A percentile compares a stretch with the other conserved stretches of the same genome.
phyloP scores from a whole-genome alignment of 306 rosid genomes.

The Inga leiocalycina region DNA sequence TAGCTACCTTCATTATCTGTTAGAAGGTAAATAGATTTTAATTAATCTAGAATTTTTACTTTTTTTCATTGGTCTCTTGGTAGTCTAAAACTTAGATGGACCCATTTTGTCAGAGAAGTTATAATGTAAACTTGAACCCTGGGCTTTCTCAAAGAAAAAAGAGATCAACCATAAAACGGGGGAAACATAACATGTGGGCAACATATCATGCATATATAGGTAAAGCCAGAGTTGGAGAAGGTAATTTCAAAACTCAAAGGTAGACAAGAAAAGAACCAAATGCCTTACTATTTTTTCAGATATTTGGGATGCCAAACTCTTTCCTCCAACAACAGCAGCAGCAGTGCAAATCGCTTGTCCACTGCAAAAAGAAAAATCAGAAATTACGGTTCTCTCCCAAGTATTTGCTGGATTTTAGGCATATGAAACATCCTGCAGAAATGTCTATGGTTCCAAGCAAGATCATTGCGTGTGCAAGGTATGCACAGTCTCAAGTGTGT shows the following conservation, averaged over 20 bases:
- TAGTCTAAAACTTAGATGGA: background rate
- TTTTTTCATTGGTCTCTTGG: background rate
- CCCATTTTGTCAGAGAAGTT: background rate
- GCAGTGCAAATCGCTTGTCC: constrained; percentile 77
- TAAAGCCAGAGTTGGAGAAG: background rate
- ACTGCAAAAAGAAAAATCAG: constrained; percentile 38
- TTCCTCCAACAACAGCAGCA: constrained; percentile 77
- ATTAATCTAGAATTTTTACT: too few species aligned
- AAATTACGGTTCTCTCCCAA: background rate
- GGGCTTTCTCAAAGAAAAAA: background rate
- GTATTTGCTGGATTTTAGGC: background rate
- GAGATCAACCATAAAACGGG: background rate
- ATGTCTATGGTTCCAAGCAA: background rate
- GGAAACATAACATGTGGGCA: background rate
- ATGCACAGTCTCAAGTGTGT: background rate
- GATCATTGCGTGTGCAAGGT: background rate
- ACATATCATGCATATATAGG: background rate
- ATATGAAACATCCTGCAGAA: background rate
- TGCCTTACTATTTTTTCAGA: constrained; percentile 69
- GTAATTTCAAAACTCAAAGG: background rate
- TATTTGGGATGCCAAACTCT: constrained; percentile 77
- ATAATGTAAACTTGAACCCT: background rate
- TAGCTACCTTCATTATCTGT: background rate
- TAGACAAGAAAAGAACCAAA: background rate
- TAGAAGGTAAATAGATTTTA: background rate